These are phyloP conservation scores for Nemania bipapillata DNA, from an alignment of 2,329 filamentous ascomycete genomes.

Conservation along the genomic window DNA sequence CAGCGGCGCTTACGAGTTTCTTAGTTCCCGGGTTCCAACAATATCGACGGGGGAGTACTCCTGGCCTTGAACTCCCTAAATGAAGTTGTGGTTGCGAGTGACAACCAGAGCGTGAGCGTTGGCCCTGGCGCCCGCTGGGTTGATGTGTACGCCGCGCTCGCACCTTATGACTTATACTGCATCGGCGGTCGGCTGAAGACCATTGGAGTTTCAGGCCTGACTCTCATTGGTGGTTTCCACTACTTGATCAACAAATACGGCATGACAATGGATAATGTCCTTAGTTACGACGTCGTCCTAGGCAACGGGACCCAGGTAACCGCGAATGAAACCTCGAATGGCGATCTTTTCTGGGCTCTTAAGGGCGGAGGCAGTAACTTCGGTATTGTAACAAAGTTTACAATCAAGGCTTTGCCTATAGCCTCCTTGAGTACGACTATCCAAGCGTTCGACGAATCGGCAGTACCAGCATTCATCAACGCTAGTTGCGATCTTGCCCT, in stretches of 20 bases:
- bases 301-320: slow-evolving; percentile 43
- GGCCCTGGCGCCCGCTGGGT: slow-evolving; percentile 37
- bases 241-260: slow-evolving; percentile 48
- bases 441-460: background rate
- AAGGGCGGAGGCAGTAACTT: slow-evolving; percentile 45
- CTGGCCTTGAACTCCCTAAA: slow-evolving; percentile 40
- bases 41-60: slow-evolving; percentile 44
- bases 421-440: slow-evolving; percentile 42
- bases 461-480: slow-evolving; percentile 42
- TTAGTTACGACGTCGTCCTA: slow-evolving; percentile 44
- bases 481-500: slow-evolving; percentile 46
- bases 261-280: slow-evolving; percentile 45
- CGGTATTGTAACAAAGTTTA: slow-evolving; percentile 29
- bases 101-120: slow-evolving; percentile 18
- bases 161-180: slow-evolving; percentile 40
- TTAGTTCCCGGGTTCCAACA: slow-evolving; percentile 44
- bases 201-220: slow-evolving; percentile 49
- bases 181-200: slow-evolving; percentile 49
- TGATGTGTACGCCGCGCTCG: slow-evolving; percentile 46
- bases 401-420: slow-evolving; percentile 41
- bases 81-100: slow-evolving; percentile 28
- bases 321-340: slow-evolving; percentile 39
- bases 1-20: background rate
- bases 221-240: slow-evolving; percentile 47
- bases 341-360: slow-evolving; percentile 46